These are phyloP conservation scores for Mercurialis annua DNA, from an alignment of 345 rosid genomes.

Conservation along the genomic window DNA sequence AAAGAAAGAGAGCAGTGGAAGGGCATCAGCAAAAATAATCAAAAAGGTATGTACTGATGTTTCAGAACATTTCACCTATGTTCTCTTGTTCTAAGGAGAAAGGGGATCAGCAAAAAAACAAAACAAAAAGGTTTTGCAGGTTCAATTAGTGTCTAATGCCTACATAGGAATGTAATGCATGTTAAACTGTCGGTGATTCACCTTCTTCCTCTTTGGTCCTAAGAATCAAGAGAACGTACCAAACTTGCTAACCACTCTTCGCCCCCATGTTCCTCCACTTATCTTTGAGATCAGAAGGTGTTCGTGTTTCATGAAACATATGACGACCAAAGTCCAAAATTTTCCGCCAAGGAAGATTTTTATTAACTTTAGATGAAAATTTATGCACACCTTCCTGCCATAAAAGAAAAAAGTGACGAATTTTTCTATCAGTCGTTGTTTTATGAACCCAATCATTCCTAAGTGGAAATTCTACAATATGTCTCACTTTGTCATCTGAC, in stretches of 20 bases:
- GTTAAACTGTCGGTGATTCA: too few species aligned
- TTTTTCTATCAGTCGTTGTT: not conserved
- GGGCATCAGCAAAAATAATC: too few species aligned
- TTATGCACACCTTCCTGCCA: slow-evolving; percentile 61
- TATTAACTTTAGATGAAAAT: slow-evolving; percentile 38
- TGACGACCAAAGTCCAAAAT: slow-evolving; percentile 64
- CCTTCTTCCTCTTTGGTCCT: too few species aligned
- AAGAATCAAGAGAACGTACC: not conserved
- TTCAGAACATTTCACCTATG: too few species aligned
- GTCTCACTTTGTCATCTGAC: slow-evolving; percentile 19
- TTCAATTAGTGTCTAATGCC: too few species aligned
- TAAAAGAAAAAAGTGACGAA: not conserved
- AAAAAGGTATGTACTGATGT: too few species aligned
- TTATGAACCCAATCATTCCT: not conserved
- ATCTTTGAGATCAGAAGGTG: slow-evolving; percentile 70
- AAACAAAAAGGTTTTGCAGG: too few species aligned
- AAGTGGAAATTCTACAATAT: too few species aligned
- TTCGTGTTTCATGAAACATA: slow-evolving; percentile 53
- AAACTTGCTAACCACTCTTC: not conserved
- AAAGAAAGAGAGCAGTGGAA: not conserved
- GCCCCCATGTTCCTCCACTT: slow-evolving; percentile 58
- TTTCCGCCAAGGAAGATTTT: slow-evolving; percentile 79
- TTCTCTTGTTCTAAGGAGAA: not conserved
- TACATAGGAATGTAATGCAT: too few species aligned
- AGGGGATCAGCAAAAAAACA: not conserved